These are phyloP conservation scores for Boletus vermiculosoides DNA, from an alignment of 768 basidiomycete genomes.

Conservation along the genomic window DNA sequence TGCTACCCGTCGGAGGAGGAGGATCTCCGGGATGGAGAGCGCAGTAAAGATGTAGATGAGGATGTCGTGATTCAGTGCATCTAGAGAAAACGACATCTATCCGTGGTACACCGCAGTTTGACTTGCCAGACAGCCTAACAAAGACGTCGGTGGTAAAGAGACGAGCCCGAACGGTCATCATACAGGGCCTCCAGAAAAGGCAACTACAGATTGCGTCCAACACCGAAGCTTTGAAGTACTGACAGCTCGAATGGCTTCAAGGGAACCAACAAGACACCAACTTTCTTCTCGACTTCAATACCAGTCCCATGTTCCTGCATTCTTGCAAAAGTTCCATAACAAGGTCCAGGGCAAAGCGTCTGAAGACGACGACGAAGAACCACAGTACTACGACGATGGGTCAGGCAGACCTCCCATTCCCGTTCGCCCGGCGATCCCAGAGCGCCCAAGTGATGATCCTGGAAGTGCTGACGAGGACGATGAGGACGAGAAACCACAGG, in stretches of 20 bases:
- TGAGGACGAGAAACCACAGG: conserved; percentile 80
- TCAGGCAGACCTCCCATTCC: conserved; percentile 75
- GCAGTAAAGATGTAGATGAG: conserved; percentile 36
- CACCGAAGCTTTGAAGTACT: too few species aligned
- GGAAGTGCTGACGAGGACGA: conserved; percentile 73
- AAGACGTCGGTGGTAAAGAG: not conserved
- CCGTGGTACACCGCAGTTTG: not conserved
- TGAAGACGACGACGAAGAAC: conserved; percentile 46
- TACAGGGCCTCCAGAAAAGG: conserved; percentile 16
- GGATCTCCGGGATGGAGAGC: conserved; percentile 41
- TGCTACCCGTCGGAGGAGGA: conserved; percentile 42
- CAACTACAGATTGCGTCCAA: conserved; percentile 3
- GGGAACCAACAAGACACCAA: conserved; percentile 69
- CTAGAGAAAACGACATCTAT: conserved; percentile 21
- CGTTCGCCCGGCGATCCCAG: conserved; percentile 66
- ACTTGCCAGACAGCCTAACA: not conserved
- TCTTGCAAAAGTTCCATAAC: conserved; percentile 65
- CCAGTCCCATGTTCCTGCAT: conserved; percentile 56
- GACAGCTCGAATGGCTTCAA: conserved; percentile 36
- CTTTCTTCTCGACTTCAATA: conserved; percentile 71
- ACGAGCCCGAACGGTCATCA: not conserved
- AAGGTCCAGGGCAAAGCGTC: conserved; percentile 52
- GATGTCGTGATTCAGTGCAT: conserved; percentile 37
- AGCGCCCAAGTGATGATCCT: conserved; percentile 63
- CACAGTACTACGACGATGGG: conserved; percentile 61